Evolutionary conservation across 345 rosid species (phyloP).

Genomic region (Tarenaya hassleriana): DNA sequence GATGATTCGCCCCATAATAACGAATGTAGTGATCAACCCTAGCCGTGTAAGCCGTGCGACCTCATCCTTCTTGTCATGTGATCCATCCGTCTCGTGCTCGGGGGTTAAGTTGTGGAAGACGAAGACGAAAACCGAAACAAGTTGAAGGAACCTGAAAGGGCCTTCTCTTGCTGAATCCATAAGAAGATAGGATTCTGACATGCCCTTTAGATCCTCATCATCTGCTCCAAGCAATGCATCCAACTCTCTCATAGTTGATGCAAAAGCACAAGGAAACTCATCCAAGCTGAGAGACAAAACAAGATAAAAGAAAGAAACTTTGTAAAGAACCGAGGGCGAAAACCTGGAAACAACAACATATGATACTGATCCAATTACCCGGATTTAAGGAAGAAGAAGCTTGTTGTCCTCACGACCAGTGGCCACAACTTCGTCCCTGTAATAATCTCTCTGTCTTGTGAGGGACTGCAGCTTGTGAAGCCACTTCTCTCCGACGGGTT

Average conservation of each 20-base stretch:
- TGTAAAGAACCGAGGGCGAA: not conserved
- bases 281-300: slow-evolving; percentile 40
- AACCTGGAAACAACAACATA: not conserved
- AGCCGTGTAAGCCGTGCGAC: slow-evolving; percentile 28
- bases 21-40: slow-evolving; percentile 43
- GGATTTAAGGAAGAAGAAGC: slow-evolving; percentile 65
- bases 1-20: slow-evolving; percentile 61
- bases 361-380: slow-evolving; percentile 37
- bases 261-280: slow-evolving; percentile 57
- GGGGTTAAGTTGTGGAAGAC: slow-evolving; percentile 37
- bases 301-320: not conserved
- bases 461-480: slow-evolving; percentile 7
- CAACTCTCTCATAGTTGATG: slow-evolving; percentile 53
- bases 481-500: slow-evolving; percentile 46
- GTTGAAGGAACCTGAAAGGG: slow-evolving; percentile 65
- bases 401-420: slow-evolving; percentile 50
- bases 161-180: slow-evolving; percentile 58
- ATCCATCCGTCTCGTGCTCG: slow-evolving; percentile 23
- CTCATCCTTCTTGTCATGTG: slow-evolving; percentile 24
- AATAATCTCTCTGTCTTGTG: slow-evolving; percentile 28
- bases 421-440: slow-evolving; percentile 46
- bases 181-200: slow-evolving; percentile 52
- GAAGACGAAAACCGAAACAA: slow-evolving; percentile 59
- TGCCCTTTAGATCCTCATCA: slow-evolving; percentile 39
- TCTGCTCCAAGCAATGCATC: slow-evolving; percentile 47